Percentiles rank a stretch among this genome's conserved stretches.
Conservation (phyloP, 2,329 filamentous ascomycete genomes). For the Penicillium aurantiogriseum region DNA sequence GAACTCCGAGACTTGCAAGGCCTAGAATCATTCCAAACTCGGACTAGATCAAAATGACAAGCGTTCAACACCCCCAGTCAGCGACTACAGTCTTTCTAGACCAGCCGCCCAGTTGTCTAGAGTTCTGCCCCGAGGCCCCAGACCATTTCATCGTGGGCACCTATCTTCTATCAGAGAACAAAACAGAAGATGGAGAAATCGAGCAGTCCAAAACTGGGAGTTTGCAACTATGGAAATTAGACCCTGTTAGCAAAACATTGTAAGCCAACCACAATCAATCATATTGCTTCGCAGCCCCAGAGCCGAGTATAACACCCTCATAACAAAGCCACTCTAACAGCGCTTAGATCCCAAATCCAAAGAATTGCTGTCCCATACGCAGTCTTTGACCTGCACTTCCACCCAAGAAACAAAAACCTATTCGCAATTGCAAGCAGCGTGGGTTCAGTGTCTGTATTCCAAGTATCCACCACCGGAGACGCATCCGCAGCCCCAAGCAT, state of each 20-base stretch:
- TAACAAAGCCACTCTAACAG: slow-evolving; percentile 13
- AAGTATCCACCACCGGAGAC: slow-evolving; percentile 19
- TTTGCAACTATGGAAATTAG: slow-evolving; percentile 64
- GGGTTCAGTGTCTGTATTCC: slow-evolving; percentile 45
- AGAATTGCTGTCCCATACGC: slow-evolving; percentile 66
- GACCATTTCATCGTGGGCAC: slow-evolving; percentile 77
- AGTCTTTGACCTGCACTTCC: slow-evolving; percentile 83
- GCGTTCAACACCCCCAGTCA: slow-evolving; percentile 31
- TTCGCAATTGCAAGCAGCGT: slow-evolving; percentile 78
- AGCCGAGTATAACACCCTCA: not conserved
- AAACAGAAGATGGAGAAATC: slow-evolving; percentile 27
- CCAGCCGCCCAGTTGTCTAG: slow-evolving; percentile 46
- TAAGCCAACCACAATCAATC: slow-evolving; percentile 19
- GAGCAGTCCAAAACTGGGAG: slow-evolving; percentile 70
- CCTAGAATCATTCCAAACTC: not conserved
- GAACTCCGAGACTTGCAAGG: not conserved
- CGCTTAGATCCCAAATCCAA: slow-evolving; percentile 55
- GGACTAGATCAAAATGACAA: slow-evolving; percentile 13
- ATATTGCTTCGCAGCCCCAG: not conserved
- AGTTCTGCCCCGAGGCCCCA: slow-evolving; percentile 49
- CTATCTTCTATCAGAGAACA: slow-evolving; percentile 62
- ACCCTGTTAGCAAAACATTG: slow-evolving; percentile 31
- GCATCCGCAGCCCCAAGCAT: slow-evolving; percentile 25
- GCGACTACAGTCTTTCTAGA: slow-evolving; percentile 39
- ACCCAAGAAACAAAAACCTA: slow-evolving; percentile 54